Evolutionary conservation across 257 asterid genomes (phyloP), one percentile per base, ranked within the genome.

Genomic region (Gentiana straminea): DNA sequence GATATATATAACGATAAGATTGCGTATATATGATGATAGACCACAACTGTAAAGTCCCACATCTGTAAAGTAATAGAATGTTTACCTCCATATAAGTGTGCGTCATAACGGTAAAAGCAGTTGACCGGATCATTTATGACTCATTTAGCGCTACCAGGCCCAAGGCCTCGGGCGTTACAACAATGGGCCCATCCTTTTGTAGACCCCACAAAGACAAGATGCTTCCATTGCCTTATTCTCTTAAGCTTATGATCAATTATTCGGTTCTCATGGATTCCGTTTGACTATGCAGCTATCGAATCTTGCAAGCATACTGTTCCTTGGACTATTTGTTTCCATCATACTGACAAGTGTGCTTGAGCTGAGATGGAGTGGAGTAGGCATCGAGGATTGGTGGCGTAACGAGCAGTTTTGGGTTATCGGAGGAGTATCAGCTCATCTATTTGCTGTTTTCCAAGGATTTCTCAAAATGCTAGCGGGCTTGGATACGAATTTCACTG

Each of bases 371-470:
- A 91, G 98, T 62, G 94, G 96, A 2, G 91, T 91, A 33, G 79
- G 96, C 81, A 79, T 91, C 45, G 98, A 91, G 74, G 98, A 89
- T 2, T 60, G 83, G 66, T 91, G 98, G 98, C 79, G 96, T 33
- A 91, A 87, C 65, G 98, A 91, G 84, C 98, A 91, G 79, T 91
- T 91, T 45, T 91, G 98, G 98, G 98, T 91, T 3, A 87, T 91
- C 35, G 98, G 98, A 8, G 98, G 98, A 34, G 96, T 90, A 35
- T 90, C 98, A 13, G 98, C 98, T 2, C 96, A 91, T 55, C 92
- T 91, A 36, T 91, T 91, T 52, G 98, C 98, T 1, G 97, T 91
- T n/a, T 91, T 91, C 79, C 98, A 91, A 73, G 98, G 98, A 13
- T 71, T 91, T 77, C 76, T 91, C 53, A 91, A 91, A 68, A 83